Percentiles rank a stretch among this genome's conserved stretches.
Evolutionary conservation across 2,329 filamentous ascomycete species (phyloP).

Genomic region (Dactylellina haptotyla): DNA sequence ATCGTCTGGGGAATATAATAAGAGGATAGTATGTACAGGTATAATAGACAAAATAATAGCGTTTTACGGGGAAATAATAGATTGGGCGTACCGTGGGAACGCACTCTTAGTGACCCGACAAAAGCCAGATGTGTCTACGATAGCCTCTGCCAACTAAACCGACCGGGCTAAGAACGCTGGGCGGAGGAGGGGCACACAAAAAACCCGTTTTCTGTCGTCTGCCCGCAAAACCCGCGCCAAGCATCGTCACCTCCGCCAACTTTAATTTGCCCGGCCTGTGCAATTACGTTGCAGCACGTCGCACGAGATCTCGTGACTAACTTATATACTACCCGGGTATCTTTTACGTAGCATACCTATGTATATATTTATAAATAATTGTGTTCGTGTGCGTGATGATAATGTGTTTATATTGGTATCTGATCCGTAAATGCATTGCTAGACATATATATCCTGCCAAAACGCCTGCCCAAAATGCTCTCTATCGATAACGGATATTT

Average conservation of each 20-base stretch:
- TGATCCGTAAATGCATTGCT: no score
- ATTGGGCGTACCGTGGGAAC: no score
- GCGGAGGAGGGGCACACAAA: slow-evolving; percentile 35
- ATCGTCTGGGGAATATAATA: no score
- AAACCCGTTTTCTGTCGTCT: slow-evolving; percentile 27
- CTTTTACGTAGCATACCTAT: background rate
- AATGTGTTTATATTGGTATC: no score
- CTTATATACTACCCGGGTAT: background rate
- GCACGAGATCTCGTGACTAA: slow-evolving; percentile 42
- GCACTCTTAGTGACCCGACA: no score
- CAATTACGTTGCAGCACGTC: slow-evolving; percentile 13
- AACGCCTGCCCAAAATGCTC: slow-evolving; percentile 24
- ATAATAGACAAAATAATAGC: no score
- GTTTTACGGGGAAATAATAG: no score
- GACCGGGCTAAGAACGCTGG: no score
- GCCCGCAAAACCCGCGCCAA: slow-evolving; percentile 36
- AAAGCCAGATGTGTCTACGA: no score
- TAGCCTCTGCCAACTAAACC: no score
- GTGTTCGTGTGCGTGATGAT: no score
- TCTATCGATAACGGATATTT: slow-evolving; percentile 2
- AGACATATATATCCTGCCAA: background rate
- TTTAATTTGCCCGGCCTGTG: slow-evolving; percentile 4
- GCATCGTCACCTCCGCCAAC: slow-evolving; percentile 37
- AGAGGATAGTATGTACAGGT: no score
- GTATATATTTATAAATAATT: background rate